Percentiles rank a stretch among this genome's conserved stretches.
Conservation (phyloP, 306 rosid genomes). For the Herpetospermum pedunculosum region DNA sequence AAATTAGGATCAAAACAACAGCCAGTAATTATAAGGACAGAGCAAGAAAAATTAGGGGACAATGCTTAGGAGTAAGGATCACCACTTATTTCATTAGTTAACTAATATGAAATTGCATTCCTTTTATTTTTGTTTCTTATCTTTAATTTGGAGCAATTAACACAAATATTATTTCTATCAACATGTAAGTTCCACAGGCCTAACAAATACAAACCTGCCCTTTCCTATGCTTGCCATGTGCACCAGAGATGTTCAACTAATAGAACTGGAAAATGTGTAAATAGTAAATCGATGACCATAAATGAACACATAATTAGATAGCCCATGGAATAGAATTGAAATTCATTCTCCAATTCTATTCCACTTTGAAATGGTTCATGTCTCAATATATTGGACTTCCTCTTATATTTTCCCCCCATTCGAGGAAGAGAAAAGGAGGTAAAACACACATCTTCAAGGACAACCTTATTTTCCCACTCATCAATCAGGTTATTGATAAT, state of each 20-base stretch:
- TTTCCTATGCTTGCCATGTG: not conserved
- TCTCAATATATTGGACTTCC: not conserved
- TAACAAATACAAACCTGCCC: not conserved
- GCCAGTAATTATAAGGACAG: not conserved
- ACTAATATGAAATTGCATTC: not conserved
- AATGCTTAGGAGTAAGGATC: not conserved
- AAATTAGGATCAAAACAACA: conserved; percentile 11
- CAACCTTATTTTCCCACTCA: conserved; percentile 15
- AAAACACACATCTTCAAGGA: not conserved
- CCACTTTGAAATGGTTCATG: not conserved
- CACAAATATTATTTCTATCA: not conserved
- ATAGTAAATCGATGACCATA: too few relatives aligned
- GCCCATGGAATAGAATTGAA: not conserved
- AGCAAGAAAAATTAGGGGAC: not conserved
- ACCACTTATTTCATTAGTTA: not conserved
- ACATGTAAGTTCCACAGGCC: not conserved
- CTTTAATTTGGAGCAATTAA: not conserved
- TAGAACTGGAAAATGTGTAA: too few relatives aligned
- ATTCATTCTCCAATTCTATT: not conserved
- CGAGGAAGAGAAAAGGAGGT: conserved; percentile 50
- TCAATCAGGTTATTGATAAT: not conserved
- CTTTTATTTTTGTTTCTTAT: not conserved
- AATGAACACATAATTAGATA: not conserved
- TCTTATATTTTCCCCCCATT: not conserved
- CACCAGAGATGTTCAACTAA: not conserved